phyloP scores from a whole-genome alignment of 306 rosid species.

The Coriaria nepalensis region DNA sequence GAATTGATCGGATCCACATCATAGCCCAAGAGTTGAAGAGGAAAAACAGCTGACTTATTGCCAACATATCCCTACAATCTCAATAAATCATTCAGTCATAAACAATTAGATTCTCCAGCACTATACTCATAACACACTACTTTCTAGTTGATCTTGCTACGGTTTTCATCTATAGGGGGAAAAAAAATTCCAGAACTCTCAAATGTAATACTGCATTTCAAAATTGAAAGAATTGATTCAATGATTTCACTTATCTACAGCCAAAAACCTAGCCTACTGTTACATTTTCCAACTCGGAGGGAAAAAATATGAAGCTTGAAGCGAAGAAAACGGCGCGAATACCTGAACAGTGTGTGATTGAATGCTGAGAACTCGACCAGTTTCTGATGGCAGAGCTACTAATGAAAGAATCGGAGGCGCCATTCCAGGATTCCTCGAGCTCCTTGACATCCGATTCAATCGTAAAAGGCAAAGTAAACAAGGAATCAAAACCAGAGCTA shows the following conservation, averaged over 20 bases:
- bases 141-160: no score
- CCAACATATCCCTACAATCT: slow-evolving; percentile 65
- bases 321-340: not conserved
- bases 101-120: not conserved
- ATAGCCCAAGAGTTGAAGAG: slow-evolving; percentile 73
- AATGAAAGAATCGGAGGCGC: slow-evolving; percentile 62
- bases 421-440: slow-evolving; percentile 24
- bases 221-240: no score
- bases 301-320: slow-evolving; percentile 4
- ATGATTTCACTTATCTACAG: no score
- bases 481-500: no score
- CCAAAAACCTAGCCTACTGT: not conserved
- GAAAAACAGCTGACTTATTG: slow-evolving; percentile 75
- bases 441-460: slow-evolving; percentile 16
- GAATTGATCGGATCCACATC: slow-evolving; percentile 89
- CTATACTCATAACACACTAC: no score
- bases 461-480: not conserved
- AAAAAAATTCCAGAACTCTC: not conserved
- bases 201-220: no score
- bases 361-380: slow-evolving; percentile 74
- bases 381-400: slow-evolving; percentile 56
- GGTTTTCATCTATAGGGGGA: not conserved
- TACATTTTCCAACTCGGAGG: not conserved
- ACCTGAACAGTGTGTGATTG: slow-evolving; percentile 86
- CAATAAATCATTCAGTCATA: not conserved